A percentile compares a stretch with the other conserved stretches of the same genome.
Evolutionary conservation across 805 yeast genomes (phyloP).

Genomic region (Kodamaea fukazawae): DNA sequence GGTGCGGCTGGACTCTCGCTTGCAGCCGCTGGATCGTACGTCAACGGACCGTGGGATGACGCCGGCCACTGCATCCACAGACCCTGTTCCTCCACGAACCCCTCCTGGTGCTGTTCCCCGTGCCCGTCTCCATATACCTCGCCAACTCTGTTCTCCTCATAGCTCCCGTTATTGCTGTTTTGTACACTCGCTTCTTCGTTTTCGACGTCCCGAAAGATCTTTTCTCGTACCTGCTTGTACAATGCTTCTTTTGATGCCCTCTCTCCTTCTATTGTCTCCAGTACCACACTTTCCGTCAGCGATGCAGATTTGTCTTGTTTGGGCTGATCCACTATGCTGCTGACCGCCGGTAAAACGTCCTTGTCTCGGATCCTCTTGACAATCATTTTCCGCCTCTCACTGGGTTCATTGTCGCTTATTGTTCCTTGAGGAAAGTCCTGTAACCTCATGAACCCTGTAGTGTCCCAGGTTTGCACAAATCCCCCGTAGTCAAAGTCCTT

Average conservation of each 20-base stretch:
- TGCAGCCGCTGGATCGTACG: too few relatives aligned
- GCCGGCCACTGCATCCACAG: too few relatives aligned
- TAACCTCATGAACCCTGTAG: neutral
- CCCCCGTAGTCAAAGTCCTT: constrained; percentile 15
- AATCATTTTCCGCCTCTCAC: neutral
- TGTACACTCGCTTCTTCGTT: constrained; percentile 14
- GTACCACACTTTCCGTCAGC: constrained; percentile 11
- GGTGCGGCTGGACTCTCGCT: too few relatives aligned
- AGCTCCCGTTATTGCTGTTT: too few relatives aligned
- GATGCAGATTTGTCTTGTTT: constrained; percentile 2
- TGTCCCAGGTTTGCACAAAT: constrained; percentile 2
- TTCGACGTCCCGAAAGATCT: constrained; percentile 29
- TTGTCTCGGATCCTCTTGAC: neutral
- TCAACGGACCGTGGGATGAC: too few relatives aligned
- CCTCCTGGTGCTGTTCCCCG: too few relatives aligned
- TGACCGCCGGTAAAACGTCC: neutral
- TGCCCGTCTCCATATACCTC: too few relatives aligned
- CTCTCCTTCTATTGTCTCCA: constrained; percentile 30
- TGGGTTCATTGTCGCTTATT: neutral
- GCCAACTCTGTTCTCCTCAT: too few relatives aligned
- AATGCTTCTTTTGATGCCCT: constrained; percentile 41
- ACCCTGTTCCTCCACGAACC: too few relatives aligned
- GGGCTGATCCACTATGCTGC: constrained; percentile 1
- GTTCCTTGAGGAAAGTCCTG: neutral
- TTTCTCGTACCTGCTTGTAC: constrained; percentile 40